Evolutionary conservation across 2,329 filamentous ascomycete genomes (phyloP).

Genomic region (Penicillium fuscoglaucum): DNA sequence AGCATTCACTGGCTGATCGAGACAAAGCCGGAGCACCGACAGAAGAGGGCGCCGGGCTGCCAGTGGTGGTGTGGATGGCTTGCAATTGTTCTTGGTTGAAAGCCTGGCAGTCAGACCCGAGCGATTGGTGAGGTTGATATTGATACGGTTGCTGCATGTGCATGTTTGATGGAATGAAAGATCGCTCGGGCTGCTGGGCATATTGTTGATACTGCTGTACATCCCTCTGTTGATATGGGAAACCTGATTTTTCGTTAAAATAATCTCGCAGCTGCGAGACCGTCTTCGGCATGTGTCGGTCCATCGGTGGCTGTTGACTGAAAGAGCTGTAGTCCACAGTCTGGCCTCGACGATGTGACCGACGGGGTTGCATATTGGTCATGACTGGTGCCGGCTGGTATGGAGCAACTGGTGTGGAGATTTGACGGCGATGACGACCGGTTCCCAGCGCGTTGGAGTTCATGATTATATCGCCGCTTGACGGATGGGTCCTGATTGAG

Average conservation of each 20-base stretch:
- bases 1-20: conserved; percentile 24
- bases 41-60: conserved; percentile 28
- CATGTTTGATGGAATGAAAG: conserved; percentile 18
- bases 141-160: conserved; percentile 23
- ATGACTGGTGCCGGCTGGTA: conserved; percentile 70
- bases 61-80: conserved; percentile 32
- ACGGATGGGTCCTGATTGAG: conserved; percentile 61
- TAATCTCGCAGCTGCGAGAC: conserved; percentile 28
- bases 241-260: conserved; percentile 33
- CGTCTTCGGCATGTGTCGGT: conserved; percentile 26
- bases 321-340: conserved; percentile 74
- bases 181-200: conserved; percentile 51
- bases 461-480: conserved; percentile 34
- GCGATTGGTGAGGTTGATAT: conserved; percentile 31
- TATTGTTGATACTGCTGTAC: conserved; percentile 18
- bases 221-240: conserved; percentile 14
- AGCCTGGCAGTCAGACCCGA: conserved; percentile 30
- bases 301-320: conserved; percentile 45
- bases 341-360: conserved; percentile 74
- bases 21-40: conserved; percentile 22
- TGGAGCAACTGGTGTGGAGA: conserved; percentile 71
- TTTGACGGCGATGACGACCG: conserved; percentile 80
- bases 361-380: conserved; percentile 50
- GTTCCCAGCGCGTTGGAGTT: conserved; percentile 47
- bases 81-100: conserved; percentile 36